Base-by-base conservation (phyloP, 2,329 filamentous ascomycete species). In the Verticillium tricorpus region DNA sequence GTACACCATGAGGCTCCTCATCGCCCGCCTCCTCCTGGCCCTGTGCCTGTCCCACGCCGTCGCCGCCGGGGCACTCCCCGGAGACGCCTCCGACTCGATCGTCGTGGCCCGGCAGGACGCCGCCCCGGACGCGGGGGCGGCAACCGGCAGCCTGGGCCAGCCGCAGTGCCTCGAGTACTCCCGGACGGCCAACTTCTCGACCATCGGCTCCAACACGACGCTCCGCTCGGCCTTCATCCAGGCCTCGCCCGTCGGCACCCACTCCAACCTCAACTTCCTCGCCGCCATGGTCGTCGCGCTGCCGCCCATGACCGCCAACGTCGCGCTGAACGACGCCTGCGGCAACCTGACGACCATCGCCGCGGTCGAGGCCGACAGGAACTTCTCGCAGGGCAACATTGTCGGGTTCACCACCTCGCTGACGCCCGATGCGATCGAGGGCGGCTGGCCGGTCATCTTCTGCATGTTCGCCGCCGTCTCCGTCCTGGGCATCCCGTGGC, bases 221-320 rank as follows among this genome's bases (percentile, higher is more conserved):
- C 78, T 78, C 62, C 79, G 80, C 60, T 74, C 74, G n/a, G 77
- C 78, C 12, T 79, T 78, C 68, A 68, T 81, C 57, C 73, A 75
- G 60, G 76, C 76, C 37, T 76, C 78, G 15, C 74, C 72, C 32
- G 66, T 77, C 56, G 80, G 80, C 62, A 79, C 77, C 58, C 69
- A 73, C 57, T 65, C 69, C 17, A 72, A 74, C 52, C 71, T 71
- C 6, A 69, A 67, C 35, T 78, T 82, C 71, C 72, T 82, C 67
- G 75, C 80, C 62, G 70, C 69, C 19, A 75, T 78, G 57, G 71
- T 74, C 57, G 70, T 69, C 39, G 76, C 77, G 64, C 66, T 76
- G 54, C 68, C 69, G 57, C 67, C 68, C 2, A 69, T 82, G 64
- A 79, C 72, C 50, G 70, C 74, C 40, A 73, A 82, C 64, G 63